Evolutionary conservation across 768 basidiomycete genomes (phyloP).

Genomic region (Boletus vinaceobasis): DNA sequence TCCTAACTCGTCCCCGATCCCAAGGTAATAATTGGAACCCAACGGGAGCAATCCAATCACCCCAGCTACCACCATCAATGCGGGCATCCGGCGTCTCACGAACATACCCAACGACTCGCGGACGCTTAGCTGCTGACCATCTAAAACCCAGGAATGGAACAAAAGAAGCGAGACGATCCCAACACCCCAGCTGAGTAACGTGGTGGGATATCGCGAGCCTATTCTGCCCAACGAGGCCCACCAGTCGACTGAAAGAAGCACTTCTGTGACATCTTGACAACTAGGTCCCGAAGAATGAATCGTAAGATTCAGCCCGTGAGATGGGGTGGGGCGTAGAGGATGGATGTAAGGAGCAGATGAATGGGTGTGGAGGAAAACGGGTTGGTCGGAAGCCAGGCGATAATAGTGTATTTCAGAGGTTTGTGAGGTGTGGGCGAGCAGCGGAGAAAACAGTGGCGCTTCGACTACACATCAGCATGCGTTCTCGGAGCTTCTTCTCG

Average conservation of each 20-base stretch:
- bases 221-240: constrained; percentile 65
- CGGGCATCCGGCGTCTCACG: constrained; percentile 36
- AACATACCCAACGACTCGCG: constrained; percentile 48
- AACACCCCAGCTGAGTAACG: constrained; percentile 67
- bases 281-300: constrained; percentile 54
- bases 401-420: constrained; percentile 66
- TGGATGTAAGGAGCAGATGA: constrained; percentile 62
- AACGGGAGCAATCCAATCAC: constrained; percentile 54
- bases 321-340: constrained; percentile 5
- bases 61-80: constrained; percentile 43
- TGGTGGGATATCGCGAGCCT: constrained; percentile 71
- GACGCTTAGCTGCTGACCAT: constrained; percentile 41
- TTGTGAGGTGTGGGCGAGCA: constrained; percentile 63
- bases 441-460: constrained; percentile 58
- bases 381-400: constrained; percentile 38
- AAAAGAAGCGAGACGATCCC: constrained; percentile 63
- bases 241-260: constrained; percentile 68
- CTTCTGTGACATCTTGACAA: constrained; percentile 39
- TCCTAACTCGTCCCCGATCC: constrained; percentile 52
- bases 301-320: constrained; percentile 48
- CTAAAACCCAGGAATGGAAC: constrained; percentile 47
- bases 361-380: constrained; percentile 60
- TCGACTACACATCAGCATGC: constrained; percentile 8
- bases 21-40: constrained; percentile 53
- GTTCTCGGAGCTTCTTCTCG: not conserved